Base-by-base conservation (phyloP, 2,329 filamentous ascomycete genomes). In the Arthrobotrys pseudoclavata region DNA sequence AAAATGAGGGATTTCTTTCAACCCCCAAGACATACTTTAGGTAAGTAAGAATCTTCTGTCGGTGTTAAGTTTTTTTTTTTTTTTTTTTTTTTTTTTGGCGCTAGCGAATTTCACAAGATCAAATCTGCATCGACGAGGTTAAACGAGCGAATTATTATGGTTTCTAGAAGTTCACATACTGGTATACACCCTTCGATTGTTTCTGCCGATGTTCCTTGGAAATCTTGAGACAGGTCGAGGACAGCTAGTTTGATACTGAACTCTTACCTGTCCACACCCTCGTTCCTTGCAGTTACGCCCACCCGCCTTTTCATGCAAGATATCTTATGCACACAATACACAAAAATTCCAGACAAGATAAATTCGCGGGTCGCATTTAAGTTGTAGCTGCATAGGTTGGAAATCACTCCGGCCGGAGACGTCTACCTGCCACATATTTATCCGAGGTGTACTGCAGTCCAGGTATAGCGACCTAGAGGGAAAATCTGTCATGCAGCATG, bases 1-100 rank as follows among this genome's bases (percentile, higher is more conserved):
- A 52, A 55, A 42, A 22, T 76, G 71, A 76, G 71, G 71, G 71
- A 76, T 76, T 76, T 76, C 71, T 76, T 69, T 76, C 42, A 48
- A 55, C 47, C 55, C 63, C 29, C 31, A 60, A 60, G 31, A 66
- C 50, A 40, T 22, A 29, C 47, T 18, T 22, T 31, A 7, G 3
- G 29, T 31, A 31, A 15, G 50, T n/a, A 7, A 57, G 18, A 37
- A 57, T n/a, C 15, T 52, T 40, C 61, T 52, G 24, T 52, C 34
- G 55, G 34, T 69, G 20, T 4, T 34, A 4, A 1, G 1, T 34
- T 34, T 9, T 40, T 15, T 18, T 31, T 31, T 22, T 45, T 45
- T 60, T 60, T 60, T 60, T 57, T 57, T 37, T 57, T 37, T 37
- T 34, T 34, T 55, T 57, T 40, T 40, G n/a, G 10, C 55, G 55